A percentile compares a stretch with the other conserved stretches of the same genome.
Conservation (phyloP, 169 alveolate genomes). For the Plasmodium gonderi region DNA sequence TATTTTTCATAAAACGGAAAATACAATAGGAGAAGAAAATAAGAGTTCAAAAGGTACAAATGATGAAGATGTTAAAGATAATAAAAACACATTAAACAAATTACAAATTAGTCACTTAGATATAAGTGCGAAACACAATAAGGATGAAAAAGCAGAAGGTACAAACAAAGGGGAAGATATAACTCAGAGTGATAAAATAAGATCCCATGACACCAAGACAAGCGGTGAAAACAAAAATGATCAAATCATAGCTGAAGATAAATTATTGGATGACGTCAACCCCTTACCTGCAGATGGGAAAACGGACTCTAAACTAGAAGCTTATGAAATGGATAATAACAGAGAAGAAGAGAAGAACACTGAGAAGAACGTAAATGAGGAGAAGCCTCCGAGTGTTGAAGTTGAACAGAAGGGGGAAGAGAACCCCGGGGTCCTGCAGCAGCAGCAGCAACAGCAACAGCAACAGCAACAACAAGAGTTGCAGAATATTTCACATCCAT, state of each 20-base stretch:
- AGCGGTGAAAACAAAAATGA: constrained; percentile 2
- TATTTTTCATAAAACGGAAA: not conserved
- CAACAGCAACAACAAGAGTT: too few relatives aligned
- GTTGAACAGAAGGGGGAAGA: not conserved
- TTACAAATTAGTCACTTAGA: not conserved
- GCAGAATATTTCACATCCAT: not conserved
- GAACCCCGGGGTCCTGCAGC: not conserved
- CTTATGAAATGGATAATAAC: not conserved
- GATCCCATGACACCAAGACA: not conserved
- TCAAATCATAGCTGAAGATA: not conserved
- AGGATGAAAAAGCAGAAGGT: not conserved
- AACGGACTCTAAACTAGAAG: not conserved
- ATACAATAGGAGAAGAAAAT: not conserved
- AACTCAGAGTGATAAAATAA: not conserved
- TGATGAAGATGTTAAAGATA: not conserved
- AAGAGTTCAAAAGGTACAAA: not conserved
- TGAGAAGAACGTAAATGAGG: not conserved
- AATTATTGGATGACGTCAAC: not conserved
- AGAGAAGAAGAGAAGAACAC: not conserved
- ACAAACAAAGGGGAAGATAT: not conserved
- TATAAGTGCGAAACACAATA: not conserved
- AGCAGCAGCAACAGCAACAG: too few relatives aligned
- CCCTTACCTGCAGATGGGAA: not conserved
- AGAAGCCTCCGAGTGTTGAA: not conserved
- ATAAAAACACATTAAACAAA: not conserved